Percentiles rank a stretch among this genome's conserved stretches.
phyloP scores from a whole-genome alignment of 139 green algal genomes.

The Coelastrella sp. region DNA sequence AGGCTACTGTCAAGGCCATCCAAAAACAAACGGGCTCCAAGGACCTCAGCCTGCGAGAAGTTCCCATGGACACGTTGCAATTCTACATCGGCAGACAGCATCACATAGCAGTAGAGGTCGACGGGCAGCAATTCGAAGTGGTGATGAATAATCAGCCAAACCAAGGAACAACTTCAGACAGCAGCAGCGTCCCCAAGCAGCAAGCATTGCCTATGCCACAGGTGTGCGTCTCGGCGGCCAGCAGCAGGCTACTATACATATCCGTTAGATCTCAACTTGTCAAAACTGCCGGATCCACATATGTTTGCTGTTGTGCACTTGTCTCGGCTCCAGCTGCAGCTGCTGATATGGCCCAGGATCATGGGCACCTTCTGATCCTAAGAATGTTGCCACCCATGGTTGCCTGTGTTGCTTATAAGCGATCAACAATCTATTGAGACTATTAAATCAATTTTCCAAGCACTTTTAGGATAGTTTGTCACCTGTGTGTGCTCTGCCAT shows the following conservation, averaged over 20 bases:
- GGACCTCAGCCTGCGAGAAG: conserved; percentile 24
- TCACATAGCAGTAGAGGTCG: conserved; percentile 32
- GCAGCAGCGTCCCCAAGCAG: conserved; percentile 1
- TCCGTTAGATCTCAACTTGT: too few species aligned
- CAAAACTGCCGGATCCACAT: too few species aligned
- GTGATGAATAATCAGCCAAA: conserved; percentile 34
- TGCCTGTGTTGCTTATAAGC: too few species aligned
- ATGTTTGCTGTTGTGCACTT: too few species aligned
- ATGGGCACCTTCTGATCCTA: too few species aligned
- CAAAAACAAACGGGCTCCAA: conserved; percentile 31
- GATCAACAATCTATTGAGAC: too few species aligned
- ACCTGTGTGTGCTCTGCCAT: background rate
- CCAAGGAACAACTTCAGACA: background rate
- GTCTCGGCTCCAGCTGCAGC: background rate
- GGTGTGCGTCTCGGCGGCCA: background rate
- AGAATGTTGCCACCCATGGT: too few species aligned
- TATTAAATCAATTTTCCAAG: too few species aligned
- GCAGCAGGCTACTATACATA: too few species aligned
- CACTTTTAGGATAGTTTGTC: too few species aligned
- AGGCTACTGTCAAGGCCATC: conserved; percentile 39
- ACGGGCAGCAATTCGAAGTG: conserved; percentile 38
- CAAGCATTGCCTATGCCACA: conserved; percentile 24
- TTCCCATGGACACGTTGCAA: conserved; percentile 32
- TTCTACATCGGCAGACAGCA: conserved; percentile 43
- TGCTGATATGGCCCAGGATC: background rate